Percentiles rank a stretch among this genome's conserved stretches.
Conservation (phyloP, 2,329 filamentous ascomycete species). For the Tolypocladium ophioglossoides region DNA sequence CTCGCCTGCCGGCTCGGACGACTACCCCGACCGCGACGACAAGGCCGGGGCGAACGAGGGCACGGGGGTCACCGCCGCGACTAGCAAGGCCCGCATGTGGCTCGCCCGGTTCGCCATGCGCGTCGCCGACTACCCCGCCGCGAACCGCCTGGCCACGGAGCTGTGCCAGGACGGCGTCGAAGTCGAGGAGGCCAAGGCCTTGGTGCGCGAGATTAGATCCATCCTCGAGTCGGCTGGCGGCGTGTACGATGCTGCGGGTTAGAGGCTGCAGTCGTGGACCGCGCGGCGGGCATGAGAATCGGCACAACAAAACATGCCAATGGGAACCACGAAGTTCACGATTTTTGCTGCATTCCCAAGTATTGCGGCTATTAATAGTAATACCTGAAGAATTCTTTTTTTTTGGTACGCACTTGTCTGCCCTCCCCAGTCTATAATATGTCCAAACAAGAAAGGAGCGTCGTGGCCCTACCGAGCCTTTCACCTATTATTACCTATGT, state of each 20-base stretch:
- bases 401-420: background rate
- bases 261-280: constrained; percentile 1
- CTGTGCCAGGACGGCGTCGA: constrained; percentile 93
- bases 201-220: constrained; percentile 77
- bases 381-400: background rate
- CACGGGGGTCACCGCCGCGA: constrained; percentile 82
- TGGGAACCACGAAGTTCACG: background rate
- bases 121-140: constrained; percentile 62
- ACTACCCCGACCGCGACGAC: constrained; percentile 23
- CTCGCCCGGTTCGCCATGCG: constrained; percentile 74
- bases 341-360: background rate
- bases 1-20: constrained; percentile 30
- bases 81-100: constrained; percentile 89
- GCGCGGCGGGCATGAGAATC: background rate
- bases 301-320: background rate
- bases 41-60: constrained; percentile 34
- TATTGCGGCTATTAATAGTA: background rate
- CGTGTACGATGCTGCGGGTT: constrained; percentile 12
- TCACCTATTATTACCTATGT: background rate
- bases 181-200: constrained; percentile 90
- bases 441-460: background rate
- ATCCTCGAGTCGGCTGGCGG: constrained; percentile 48
- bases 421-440: background rate
- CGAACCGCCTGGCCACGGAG: constrained; percentile 76
- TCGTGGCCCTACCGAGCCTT: background rate